Evolutionary conservation across 2,329 filamentous ascomycete genomes (phyloP).

Genomic region (Hymenotorrendiella dingleyae): DNA sequence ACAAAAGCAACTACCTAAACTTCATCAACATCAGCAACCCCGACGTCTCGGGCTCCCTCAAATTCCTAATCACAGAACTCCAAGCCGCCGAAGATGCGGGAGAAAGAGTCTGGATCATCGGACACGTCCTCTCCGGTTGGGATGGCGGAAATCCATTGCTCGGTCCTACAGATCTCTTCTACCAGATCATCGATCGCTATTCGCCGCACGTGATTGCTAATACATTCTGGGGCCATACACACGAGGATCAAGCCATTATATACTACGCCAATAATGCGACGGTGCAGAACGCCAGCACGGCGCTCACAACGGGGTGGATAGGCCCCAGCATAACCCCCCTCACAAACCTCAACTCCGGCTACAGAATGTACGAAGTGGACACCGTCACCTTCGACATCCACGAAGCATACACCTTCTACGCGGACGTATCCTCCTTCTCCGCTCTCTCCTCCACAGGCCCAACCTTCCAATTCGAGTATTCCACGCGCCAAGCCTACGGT

Average conservation of each 20-base stretch:
- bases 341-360: conserved; percentile 49
- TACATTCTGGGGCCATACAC: conserved; percentile 49
- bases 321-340: conserved; percentile 45
- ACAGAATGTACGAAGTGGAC: conserved; percentile 49
- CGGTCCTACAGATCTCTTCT: conserved; percentile 48
- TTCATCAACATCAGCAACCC: conserved; percentile 47
- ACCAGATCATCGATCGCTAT: conserved; percentile 49
- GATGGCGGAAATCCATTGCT: conserved; percentile 48
- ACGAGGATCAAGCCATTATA: conserved; percentile 48
- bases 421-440: conserved; percentile 42
- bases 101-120: conserved; percentile 49
- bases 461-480: conserved; percentile 44
- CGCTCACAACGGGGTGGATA: conserved; percentile 46
- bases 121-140: conserved; percentile 50
- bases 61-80: conserved; percentile 45
- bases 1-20: conserved; percentile 40
- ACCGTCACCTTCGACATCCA: conserved; percentile 47
- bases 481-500: conserved; percentile 44
- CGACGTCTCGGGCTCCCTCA: conserved; percentile 42
- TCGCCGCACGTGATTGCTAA: conserved; percentile 49
- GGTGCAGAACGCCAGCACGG: conserved; percentile 33
- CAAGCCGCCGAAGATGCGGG: conserved; percentile 45
- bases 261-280: conserved; percentile 49
- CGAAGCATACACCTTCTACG: conserved; percentile 47
- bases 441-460: conserved; percentile 38